phyloP scores from a whole-genome alignment of 345 rosid genomes.

The Euphorbia lathyris region DNA sequence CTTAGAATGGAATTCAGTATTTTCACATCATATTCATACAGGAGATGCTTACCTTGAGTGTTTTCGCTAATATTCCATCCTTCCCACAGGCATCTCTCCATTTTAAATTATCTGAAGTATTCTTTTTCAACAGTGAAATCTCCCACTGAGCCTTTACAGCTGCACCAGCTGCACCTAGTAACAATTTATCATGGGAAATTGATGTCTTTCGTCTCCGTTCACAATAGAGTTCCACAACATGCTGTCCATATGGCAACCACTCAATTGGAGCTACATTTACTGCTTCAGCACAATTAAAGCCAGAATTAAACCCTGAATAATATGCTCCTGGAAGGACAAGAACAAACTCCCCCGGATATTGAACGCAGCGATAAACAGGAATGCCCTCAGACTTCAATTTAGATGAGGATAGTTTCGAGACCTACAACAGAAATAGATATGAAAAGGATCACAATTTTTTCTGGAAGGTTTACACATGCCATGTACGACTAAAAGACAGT shows the following conservation, averaged over 20 bases:
- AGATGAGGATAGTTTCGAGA: slow-evolving; percentile 35
- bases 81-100: slow-evolving; percentile 54
- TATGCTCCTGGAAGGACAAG: slow-evolving; percentile 60
- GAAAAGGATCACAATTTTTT: not conserved
- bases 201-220: slow-evolving; percentile 43
- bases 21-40: not conserved
- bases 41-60: slow-evolving; percentile 43
- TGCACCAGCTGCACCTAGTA: slow-evolving; percentile 56
- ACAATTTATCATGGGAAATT: slow-evolving; percentile 62
- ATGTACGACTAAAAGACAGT: not conserved
- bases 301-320: slow-evolving; percentile 59
- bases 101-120: slow-evolving; percentile 30
- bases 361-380: slow-evolving; percentile 60
- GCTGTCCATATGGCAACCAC: slow-evolving; percentile 70
- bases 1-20: not conserved
- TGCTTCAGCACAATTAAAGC: slow-evolving; percentile 66
- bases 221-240: slow-evolving; percentile 46
- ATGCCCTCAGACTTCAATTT: slow-evolving; percentile 47
- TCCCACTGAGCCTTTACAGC: slow-evolving; percentile 63
- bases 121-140: slow-evolving; percentile 34
- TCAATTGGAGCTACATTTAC: slow-evolving; percentile 66
- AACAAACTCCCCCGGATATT: slow-evolving; percentile 69
- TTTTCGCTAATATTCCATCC: slow-evolving; percentile 52
- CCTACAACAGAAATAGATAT: slow-evolving; percentile 36
- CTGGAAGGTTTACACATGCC: not conserved